phyloP scores from a whole-genome alignment of 345 rosid species.

The Trapa incisa region DNA sequence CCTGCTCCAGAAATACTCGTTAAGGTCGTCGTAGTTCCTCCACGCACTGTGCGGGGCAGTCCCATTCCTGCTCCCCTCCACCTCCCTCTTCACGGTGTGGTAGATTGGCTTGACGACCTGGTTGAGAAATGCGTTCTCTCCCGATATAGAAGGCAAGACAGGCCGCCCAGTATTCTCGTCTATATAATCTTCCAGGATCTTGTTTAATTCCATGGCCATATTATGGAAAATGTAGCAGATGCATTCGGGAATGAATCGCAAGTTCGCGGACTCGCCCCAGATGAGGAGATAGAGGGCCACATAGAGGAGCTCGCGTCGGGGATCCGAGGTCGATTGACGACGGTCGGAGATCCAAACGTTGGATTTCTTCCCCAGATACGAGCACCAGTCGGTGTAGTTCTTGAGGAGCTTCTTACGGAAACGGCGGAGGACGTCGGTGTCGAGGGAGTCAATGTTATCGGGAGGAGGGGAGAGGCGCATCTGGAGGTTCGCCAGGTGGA shows the following conservation, averaged over 20 bases:
- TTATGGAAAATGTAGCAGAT: conserved; percentile 72
- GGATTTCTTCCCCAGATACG: conserved; percentile 63
- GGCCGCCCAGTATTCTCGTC: conserved; percentile 90
- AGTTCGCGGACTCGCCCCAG: conserved; percentile 91
- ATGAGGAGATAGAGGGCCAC: conserved; percentile 57
- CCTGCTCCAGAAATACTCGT: conserved; percentile 93
- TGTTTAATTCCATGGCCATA: conserved; percentile 89
- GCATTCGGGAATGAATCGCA: conserved; percentile 85
- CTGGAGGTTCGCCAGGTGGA: conserved; percentile 90
- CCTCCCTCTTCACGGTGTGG: conserved; percentile 60
- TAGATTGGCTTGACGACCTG: conserved; percentile 75
- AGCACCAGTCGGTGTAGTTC: conserved; percentile 84
- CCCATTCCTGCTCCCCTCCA: conserved; percentile 70
- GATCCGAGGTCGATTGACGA: conserved; percentile 30
- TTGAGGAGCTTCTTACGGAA: conserved; percentile 58
- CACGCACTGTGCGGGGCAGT: conserved; percentile 90
- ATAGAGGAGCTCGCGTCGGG: conserved; percentile 62
- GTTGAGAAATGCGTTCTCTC: conserved; percentile 61
- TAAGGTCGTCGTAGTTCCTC: conserved; percentile 89
- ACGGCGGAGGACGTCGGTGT: conserved; percentile 49
- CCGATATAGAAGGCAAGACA: conserved; percentile 62
- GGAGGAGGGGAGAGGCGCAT: conserved; percentile 94
- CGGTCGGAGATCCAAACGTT: conserved; percentile 87
- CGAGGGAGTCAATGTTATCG: conserved; percentile 75
- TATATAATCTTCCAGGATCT: conserved; percentile 63